These are phyloP conservation scores for Waltiozyma sp. DNA, from an alignment of 1,139 yeast species.

Conservation along the genomic window DNA sequence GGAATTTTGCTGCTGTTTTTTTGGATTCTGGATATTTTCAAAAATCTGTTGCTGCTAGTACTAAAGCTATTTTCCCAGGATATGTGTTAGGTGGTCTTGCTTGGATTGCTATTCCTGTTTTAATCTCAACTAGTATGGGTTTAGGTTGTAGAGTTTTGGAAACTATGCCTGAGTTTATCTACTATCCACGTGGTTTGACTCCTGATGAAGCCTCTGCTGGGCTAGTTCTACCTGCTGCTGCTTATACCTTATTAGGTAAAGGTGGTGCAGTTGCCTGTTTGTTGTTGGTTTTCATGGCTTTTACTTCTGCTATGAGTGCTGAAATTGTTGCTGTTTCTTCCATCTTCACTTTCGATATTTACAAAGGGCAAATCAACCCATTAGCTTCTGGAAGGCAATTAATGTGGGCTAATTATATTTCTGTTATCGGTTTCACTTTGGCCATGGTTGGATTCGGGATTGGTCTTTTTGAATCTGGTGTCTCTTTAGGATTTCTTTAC, in stretches of 20 bases:
- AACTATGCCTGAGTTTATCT: slow-evolving; percentile 58
- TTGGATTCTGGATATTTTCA: slow-evolving; percentile 87
- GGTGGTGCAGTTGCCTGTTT: slow-evolving; percentile 81
- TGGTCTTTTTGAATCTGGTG: slow-evolving; percentile 72
- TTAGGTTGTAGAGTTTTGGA: slow-evolving; percentile 68
- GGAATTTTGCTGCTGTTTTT: slow-evolving; percentile 84
- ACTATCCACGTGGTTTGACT: slow-evolving; percentile 57
- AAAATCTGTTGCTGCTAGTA: slow-evolving; percentile 80
- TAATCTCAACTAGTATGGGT: slow-evolving; percentile 77
- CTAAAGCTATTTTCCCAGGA: slow-evolving; percentile 82
- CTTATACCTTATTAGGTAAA: slow-evolving; percentile 71
- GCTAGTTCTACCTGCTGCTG: slow-evolving; percentile 76
- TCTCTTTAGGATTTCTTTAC: slow-evolving; percentile 77
- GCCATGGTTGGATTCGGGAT: slow-evolving; percentile 70
- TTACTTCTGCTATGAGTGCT: slow-evolving; percentile 74
- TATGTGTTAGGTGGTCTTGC: slow-evolving; percentile 83
- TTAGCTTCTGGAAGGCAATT: slow-evolving; percentile 62
- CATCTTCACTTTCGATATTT: slow-evolving; percentile 74
- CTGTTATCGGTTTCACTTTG: slow-evolving; percentile 43
- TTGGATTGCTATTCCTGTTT: slow-evolving; percentile 86
- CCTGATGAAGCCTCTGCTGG: slow-evolving; percentile 69
- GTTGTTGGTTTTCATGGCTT: slow-evolving; percentile 73
- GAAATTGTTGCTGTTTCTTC: slow-evolving; percentile 84
- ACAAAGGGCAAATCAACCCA: slow-evolving; percentile 71
- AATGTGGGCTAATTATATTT: slow-evolving; percentile 27